A percentile compares a stretch with the other conserved stretches of the same genome.
Evolutionary conservation across 2,329 filamentous ascomycete species (phyloP).

Genomic region (Sarocladiaceae sp.): DNA sequence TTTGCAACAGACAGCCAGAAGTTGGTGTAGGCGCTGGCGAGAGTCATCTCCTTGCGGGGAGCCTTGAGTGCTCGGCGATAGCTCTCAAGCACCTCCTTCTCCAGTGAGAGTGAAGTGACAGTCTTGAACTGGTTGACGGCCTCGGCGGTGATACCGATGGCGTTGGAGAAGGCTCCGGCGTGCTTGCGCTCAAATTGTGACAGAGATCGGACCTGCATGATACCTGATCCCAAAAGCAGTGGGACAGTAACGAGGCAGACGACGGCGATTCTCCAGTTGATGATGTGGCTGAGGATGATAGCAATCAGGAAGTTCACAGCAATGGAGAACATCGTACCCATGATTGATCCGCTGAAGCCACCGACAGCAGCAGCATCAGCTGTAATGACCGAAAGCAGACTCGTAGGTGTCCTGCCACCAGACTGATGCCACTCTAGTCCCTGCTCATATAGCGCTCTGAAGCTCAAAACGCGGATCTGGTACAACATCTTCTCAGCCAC

Average conservation of each 20-base stretch:
- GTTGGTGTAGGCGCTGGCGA: constrained; percentile 18
- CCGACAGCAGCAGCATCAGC: constrained; percentile 64
- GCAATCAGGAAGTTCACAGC: constrained; percentile 34
- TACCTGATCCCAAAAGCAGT: constrained; percentile 31
- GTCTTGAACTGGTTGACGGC: constrained; percentile 35
- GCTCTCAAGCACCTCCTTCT: constrained; percentile 26
- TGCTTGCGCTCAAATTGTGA: constrained; percentile 22
- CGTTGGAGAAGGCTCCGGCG: constrained; percentile 17
- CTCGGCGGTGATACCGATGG: constrained; percentile 40
- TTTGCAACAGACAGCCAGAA: constrained; percentile 19
- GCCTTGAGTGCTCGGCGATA: constrained; percentile 27
- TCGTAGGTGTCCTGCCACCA: constrained; percentile 54
- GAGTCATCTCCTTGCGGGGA: constrained; percentile 16
- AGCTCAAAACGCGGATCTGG: constrained; percentile 12
- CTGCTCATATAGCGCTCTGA: constrained; percentile 31
- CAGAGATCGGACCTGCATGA: constrained; percentile 28
- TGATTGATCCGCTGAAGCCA: constrained; percentile 42
- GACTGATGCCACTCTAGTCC: constrained; percentile 58
- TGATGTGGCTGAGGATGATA: constrained; percentile 31
- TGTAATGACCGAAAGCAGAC: constrained; percentile 64
- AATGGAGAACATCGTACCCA: constrained; percentile 37
- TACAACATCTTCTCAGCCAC: constrained; percentile 15
- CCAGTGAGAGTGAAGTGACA: constrained; percentile 37
- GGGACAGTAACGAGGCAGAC: constrained; percentile 41
- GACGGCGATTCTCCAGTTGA: constrained; percentile 44